Base-by-base conservation (phyloP, 2,329 filamentous ascomycete genomes). In the Alternaria ethzedia region DNA sequence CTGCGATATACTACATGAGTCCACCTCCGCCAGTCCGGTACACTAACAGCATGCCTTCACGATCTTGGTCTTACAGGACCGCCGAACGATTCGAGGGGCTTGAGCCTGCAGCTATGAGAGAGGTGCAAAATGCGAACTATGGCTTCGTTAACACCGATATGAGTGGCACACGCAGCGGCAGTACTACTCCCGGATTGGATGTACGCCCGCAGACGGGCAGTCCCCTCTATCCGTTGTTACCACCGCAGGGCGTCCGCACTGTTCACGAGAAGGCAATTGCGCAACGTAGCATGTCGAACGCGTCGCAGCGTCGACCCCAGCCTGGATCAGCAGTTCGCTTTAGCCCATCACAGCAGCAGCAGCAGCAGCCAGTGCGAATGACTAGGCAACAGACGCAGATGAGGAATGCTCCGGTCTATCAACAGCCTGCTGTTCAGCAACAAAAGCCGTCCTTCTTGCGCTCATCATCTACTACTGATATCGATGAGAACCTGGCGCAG, bases 41-140 rank as follows among this genome's bases (percentile, higher is more conserved):
- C 30, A 62, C 62, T 6, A 59, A 60, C 26, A 66, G 60, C 20
- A 60, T 45, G 52, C 57, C 60, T 7, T 66, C 63, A 13, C 60
- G 52, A 6, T 49, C 59, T 17, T 47, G 54, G 59, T 36, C 41
- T 15, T 54, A 57, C 3, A 57, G 25, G 20, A 25, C 23, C 23
- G 21, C 54, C 26, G 28, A 41, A 13, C 15, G 21, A 36, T 28
- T 36, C n/a, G 20, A 55, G 28, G 23, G 4, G 30, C 43, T 30
- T 10, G 26, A 26, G 1, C 21, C 25, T 41, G 50, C 11, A 23
- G 41, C 26, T 13, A 32, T 30, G 25, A 17, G 30, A 25, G 15
- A 4, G 17, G 8, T 21, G 6, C 25, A 20, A n/a, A 8, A 4
- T 6, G 49, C 9, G 23, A 30, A 36, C 17, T 12, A 52, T 23